Evolutionary conservation across 2,329 filamentous ascomycete genomes (phyloP).

Genomic region (Cytospora chrysosperma): DNA sequence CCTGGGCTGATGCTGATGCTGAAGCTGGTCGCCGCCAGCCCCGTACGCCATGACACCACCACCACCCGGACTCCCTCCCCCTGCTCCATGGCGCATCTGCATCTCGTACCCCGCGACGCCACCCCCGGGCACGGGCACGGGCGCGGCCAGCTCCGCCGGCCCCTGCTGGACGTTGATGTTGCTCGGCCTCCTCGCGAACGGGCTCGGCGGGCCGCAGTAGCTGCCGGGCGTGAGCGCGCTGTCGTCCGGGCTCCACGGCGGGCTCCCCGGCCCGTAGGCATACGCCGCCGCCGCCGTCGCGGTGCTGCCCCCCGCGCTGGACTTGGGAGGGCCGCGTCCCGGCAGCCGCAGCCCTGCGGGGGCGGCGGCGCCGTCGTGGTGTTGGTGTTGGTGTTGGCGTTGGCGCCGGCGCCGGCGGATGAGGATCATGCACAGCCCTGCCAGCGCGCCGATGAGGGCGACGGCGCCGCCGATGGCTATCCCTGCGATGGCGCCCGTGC

Average conservation of each 20-base stretch:
- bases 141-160: constrained; percentile 11
- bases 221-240: constrained; percentile 2
- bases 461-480: constrained; percentile 41
- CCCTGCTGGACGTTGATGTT: constrained; percentile 13
- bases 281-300: neutral
- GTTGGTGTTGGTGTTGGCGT: no score
- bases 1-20: constrained; percentile 20
- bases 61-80: neutral
- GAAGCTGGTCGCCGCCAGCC: no score
- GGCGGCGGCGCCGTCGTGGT: constrained; percentile 35
- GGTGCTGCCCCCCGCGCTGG: constrained; percentile 7
- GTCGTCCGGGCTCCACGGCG: constrained; percentile 5
- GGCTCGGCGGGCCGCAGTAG: constrained; percentile 4
- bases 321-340: constrained; percentile 2
- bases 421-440: constrained; percentile 34
- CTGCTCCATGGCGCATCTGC: neutral
- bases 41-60: neutral
- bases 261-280: neutral
- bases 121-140: neutral
- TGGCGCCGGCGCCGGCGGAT: constrained; percentile 30
- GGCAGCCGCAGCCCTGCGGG: constrained; percentile 30
- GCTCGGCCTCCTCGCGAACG: neutral
- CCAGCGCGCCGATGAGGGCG: constrained; percentile 31
- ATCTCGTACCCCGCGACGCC: constrained; percentile 11
- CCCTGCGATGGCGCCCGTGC: constrained; percentile 43